A percentile compares a stretch with the other conserved stretches of the same genome.
Evolutionary conservation across 192 early-diverging fungal species (phyloP).

Genomic region (Backusella australiensis): DNA sequence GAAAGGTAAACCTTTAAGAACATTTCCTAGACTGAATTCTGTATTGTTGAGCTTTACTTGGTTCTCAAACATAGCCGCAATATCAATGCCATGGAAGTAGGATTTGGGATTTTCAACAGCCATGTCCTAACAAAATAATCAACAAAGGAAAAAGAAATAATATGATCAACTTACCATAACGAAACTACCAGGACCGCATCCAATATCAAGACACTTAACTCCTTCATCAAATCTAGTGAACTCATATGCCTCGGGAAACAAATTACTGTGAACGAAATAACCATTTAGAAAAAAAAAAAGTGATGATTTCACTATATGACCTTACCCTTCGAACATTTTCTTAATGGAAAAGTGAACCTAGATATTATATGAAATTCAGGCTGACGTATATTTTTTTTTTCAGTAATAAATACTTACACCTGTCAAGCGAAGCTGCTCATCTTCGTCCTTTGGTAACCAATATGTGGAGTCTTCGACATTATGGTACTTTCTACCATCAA

Average conservation of each 20-base stretch:
- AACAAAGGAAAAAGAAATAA: neutral
- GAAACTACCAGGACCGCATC: slow-evolving; percentile 31
- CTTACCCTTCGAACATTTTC: slow-evolving; percentile 19
- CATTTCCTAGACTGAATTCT: slow-evolving; percentile 24
- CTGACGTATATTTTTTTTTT: neutral
- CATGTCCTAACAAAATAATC: slow-evolving; percentile 11
- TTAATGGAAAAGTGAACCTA: slow-evolving; percentile 32
- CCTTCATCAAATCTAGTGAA: slow-evolving; percentile 13
- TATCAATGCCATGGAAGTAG: slow-evolving; percentile 26
- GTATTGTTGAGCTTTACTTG: slow-evolving; percentile 16
- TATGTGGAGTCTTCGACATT: slow-evolving; percentile 9
- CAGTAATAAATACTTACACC: neutral
- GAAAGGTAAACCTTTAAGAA: slow-evolving; percentile 21
- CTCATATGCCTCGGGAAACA: neutral
- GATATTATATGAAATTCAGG: neutral
- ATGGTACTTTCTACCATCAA: slow-evolving; percentile 14
- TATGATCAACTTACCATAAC: slow-evolving; percentile 10
- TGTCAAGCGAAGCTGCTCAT: slow-evolving; percentile 26
- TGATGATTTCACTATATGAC: neutral
- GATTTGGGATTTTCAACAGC: slow-evolving; percentile 17
- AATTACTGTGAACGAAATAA: neutral
- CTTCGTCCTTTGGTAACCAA: slow-evolving; percentile 23
- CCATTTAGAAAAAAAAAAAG: neutral
- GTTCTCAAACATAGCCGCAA: slow-evolving; percentile 13
- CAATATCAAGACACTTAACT: slow-evolving; percentile 22